Percentiles rank a stretch among this genome's conserved stretches.
These are phyloP conservation scores for Elsinoe fawcettii DNA, from an alignment of 2,329 filamentous ascomycete species.

Conservation along the genomic window DNA sequence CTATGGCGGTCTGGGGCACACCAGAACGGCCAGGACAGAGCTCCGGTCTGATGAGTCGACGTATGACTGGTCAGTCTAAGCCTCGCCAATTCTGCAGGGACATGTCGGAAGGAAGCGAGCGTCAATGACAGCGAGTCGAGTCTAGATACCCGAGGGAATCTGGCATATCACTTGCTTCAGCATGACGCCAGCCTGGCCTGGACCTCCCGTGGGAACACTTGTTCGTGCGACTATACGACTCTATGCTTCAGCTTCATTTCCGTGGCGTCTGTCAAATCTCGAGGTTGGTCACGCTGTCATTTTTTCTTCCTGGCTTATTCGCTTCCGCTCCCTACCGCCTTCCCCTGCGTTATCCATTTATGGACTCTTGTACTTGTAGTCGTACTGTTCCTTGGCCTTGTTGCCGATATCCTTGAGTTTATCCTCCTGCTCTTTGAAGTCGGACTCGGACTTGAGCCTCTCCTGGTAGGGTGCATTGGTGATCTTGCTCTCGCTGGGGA, in stretches of 20 bases:
- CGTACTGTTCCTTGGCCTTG: slow-evolving; percentile 39
- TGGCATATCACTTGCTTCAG: slow-evolving; percentile 2
- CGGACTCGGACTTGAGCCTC: slow-evolving; percentile 40
- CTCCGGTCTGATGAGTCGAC: neutral
- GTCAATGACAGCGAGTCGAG: neutral
- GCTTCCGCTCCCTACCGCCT: neutral
- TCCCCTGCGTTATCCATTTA: slow-evolving; percentile 17
- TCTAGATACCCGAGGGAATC: slow-evolving; percentile 7
- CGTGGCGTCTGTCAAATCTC: slow-evolving; percentile 1
- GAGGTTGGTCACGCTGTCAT: neutral
- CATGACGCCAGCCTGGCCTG: slow-evolving; percentile 7
- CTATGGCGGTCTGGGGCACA: slow-evolving; percentile 1
- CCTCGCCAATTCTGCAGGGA: slow-evolving; percentile 10
- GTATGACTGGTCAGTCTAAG: slow-evolving; percentile 2
- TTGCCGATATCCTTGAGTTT: slow-evolving; percentile 31
- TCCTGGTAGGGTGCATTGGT: slow-evolving; percentile 37
- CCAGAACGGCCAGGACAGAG: slow-evolving; percentile 3
- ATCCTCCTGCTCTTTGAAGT: slow-evolving; percentile 41
- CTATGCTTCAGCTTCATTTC: slow-evolving; percentile 10
- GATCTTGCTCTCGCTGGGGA: slow-evolving; percentile 33
- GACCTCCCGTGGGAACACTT: neutral
- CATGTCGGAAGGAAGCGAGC: slow-evolving; percentile 9
- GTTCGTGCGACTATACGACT: slow-evolving; percentile 9
- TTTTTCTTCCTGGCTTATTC: neutral
- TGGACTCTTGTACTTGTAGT: slow-evolving; percentile 38